Evolutionary conservation across 495 filamentous ascomycete species (phyloP), one percentile per base, ranked within the genome.

Genomic region (Rhypophila decipiens): DNA sequence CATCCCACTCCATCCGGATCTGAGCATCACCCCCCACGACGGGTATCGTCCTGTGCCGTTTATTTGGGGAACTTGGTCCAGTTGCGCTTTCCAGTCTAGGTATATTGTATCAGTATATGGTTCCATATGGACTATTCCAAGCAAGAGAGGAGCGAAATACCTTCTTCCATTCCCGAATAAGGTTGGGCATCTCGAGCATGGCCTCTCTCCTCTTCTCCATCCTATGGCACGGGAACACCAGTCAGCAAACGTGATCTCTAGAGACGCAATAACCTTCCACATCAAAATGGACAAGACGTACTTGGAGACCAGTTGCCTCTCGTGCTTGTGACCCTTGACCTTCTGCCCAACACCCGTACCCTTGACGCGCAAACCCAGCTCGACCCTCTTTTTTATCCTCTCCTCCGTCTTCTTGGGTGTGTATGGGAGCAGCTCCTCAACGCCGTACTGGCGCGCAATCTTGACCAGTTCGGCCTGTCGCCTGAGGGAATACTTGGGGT

Each of bases 271-370:
- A 8, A 46, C 46, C 42, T 36, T 1, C 24, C 29, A 47, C 17
- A 21, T 13, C 29, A 29, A 41, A 17, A 7, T n/a, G n/a, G n/a
- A n/a, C n/a, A 33, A 36, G 41, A 78, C 80, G 45, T 78, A 80
- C 77, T 80, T 80, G 39, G 75, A 71, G 70, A 85, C 84, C 74
- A 96, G 70, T 52, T 83, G 87, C 66, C 93, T 80, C 76, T 98
- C 93, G 81, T 87, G 87, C 63, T 78, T 76, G 69, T 96, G 88
- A 59, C 93, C 93, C 82, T 96, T 96, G 55, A 95, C 90, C 64
- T 78, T 81, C 73, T 94, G 79, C n/a, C 89, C 90, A 50, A 88
- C 78, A 73, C 91, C 88, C 15, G 93, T 96, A 55, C 90, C 88
- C 77, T 86, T 93, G 52, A 95, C 82, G 37, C 80, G 71, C 55